These are phyloP conservation scores for Neopestalotiopsis rosae DNA, from an alignment of 2,329 filamentous ascomycete species.

Conservation along the genomic window DNA sequence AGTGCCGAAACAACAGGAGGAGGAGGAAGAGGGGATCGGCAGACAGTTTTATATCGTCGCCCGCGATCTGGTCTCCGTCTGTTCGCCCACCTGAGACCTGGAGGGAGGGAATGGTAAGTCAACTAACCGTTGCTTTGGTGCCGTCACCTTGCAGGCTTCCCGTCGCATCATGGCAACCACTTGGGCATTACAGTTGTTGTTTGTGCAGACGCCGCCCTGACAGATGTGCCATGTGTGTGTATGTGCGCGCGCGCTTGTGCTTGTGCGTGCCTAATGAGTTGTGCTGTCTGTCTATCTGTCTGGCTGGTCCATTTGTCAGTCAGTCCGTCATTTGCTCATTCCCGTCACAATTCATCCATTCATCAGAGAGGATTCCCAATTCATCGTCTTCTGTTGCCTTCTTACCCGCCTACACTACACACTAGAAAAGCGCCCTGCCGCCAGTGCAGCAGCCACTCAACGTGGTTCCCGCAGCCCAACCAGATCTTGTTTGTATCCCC, in stretches of 20 bases:
- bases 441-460: conserved; percentile 14
- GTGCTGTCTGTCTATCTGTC: neutral
- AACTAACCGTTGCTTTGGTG: neutral
- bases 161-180: conserved; percentile 4
- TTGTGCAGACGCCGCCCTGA: neutral
- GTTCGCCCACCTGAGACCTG: conserved; percentile 16
- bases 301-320: too few species aligned
- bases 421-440: conserved; percentile 10
- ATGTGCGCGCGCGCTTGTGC: conserved; percentile 7
- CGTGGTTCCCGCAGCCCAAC: conserved; percentile 22
- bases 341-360: neutral
- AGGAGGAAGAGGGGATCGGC: conserved; percentile 7
- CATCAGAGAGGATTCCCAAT: too few species aligned
- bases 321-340: neutral
- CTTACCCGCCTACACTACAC: neutral
- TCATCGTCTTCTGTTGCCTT: too few species aligned
- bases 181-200: neutral
- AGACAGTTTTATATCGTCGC: conserved; percentile 12
- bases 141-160: neutral
- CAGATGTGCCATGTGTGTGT: neutral
- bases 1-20: neutral
- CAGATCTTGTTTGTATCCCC: conserved; percentile 16
- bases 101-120: neutral
- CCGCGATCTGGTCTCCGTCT: neutral
- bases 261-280: neutral